Evolutionary conservation across 2,329 filamentous ascomycete species (phyloP), one percentile per base, ranked within the genome.

Genomic region (Paecilomyces sp.): DNA sequence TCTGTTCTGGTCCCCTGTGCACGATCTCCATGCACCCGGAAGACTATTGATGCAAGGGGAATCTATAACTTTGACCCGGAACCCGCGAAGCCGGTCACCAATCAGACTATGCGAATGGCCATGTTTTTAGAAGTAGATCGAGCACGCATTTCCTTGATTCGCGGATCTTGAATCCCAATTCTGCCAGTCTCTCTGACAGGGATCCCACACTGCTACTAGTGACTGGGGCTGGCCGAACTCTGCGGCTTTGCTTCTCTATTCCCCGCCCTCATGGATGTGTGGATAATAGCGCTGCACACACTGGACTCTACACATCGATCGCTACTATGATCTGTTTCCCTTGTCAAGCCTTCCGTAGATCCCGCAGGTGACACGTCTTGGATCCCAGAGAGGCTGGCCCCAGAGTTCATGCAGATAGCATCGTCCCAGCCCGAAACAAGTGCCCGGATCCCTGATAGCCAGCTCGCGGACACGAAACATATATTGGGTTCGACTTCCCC

Each of bases 21-120:
- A 60, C 60, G 62, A 60, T 52, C 55, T 31, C 63, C 58, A 70
- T 72, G 69, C 64, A 68, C 60, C 62, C 60, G 61, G 67, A 61
- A 62, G 55, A 70, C 64, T 73, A 71, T 72, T 69, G 64, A 73
- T 73, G 72, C 71, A 75, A 75, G 73, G 72, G 68, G 68, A 68
- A 60, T 58, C 61, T 62, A 66, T 63, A 65, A 62, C 63, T 64
- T 66, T 65, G 67, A 66, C 69, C 61, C 66, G 67, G 52, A 61
- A 33, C 61, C 63, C 67, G 67, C 57, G 59, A 62, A 55, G 52
- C 61, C 60, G 70, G 71, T 72, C 70, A 74, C 72, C 73, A 75
- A 74, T 74, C 70, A 74, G 66, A 64, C 61, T 60, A 62, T 60
- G 58, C 56, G 58, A 64, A 69, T 69, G 64, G 59, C 60, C 63